Conservation (phyloP, 768 basidiomycete genomes). For the Pulveroboletus sp. region DNA sequence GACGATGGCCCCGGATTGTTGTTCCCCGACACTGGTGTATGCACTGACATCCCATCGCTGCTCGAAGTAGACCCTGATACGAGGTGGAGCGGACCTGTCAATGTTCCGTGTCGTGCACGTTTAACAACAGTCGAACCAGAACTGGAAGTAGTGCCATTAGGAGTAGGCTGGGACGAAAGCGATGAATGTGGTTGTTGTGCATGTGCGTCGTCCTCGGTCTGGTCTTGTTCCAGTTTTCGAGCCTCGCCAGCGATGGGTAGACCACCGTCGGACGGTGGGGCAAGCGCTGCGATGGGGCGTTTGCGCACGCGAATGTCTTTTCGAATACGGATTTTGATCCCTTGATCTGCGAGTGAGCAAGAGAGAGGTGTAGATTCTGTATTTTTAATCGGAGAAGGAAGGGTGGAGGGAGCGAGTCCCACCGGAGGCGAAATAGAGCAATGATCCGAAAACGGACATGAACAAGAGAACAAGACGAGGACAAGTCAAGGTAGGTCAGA, state of each 20-base stretch:
- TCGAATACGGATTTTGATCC: constrained; percentile 90
- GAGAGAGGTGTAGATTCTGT: constrained; percentile 85
- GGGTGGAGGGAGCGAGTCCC: not conserved
- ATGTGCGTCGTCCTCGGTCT: constrained; percentile 20
- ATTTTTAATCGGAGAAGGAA: not conserved
- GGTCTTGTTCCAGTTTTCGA: constrained; percentile 28
- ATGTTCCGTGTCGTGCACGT: constrained; percentile 27
- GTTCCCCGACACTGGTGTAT: constrained; percentile 14
- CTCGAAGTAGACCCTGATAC: constrained; percentile 18
- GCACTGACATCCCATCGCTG: constrained; percentile 17
- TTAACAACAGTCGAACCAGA: constrained; percentile 13
- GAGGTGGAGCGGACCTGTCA: constrained; percentile 19
- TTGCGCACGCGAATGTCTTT: constrained; percentile 88
- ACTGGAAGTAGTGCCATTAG: not conserved
- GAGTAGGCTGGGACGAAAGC: constrained; percentile 8
- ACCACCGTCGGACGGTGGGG: constrained; percentile 15
- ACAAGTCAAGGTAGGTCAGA: constrained; percentile 13
- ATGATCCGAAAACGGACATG: constrained; percentile 17
- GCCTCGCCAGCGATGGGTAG: constrained; percentile 7
- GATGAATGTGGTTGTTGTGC: constrained; percentile 7
- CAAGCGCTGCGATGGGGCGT: constrained; percentile 44
- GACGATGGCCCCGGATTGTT: constrained; percentile 14
- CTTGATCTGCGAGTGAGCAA: constrained; percentile 89
- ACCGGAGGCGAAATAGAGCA: constrained; percentile 13
- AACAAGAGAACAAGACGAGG: constrained; percentile 13